Percentiles rank a stretch among this genome's conserved stretches.
Conservation (phyloP, 768 basidiomycete genomes). For the Calocera cornea region DNA sequence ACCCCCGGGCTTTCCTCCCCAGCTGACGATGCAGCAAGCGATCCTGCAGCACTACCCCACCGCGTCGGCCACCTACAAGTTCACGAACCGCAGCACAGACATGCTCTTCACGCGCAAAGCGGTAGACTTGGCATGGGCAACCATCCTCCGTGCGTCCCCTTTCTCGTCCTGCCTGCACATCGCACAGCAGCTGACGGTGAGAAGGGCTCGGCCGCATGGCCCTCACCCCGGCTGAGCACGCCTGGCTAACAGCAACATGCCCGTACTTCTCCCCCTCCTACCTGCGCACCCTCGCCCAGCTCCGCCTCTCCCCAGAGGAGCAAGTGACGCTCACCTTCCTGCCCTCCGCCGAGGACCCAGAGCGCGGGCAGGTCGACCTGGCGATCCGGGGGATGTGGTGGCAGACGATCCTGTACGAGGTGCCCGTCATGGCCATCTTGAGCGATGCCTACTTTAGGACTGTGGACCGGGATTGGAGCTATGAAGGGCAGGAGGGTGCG, state of each 20-base stretch:
- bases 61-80: constrained; percentile 55
- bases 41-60: constrained; percentile 65
- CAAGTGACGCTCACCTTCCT: constrained; percentile 56
- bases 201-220: constrained; percentile 55
- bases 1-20: neutral
- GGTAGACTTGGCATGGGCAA: constrained; percentile 43
- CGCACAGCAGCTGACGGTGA: neutral
- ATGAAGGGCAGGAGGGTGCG: constrained; percentile 67
- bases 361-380: constrained; percentile 54
- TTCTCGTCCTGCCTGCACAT: neutral
- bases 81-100: constrained; percentile 60
- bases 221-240: constrained; percentile 46
- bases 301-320: constrained; percentile 52
- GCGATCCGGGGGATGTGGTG: constrained; percentile 59
- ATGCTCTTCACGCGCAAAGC: constrained; percentile 54
- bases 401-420: constrained; percentile 89
- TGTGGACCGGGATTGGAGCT: constrained; percentile 67
- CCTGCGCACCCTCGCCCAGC: constrained; percentile 58
- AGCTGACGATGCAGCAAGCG: constrained; percentile 96
- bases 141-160: constrained; percentile 39
- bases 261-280: constrained; percentile 63
- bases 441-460: constrained; percentile 78
- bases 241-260: constrained; percentile 53
- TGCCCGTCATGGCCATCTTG: constrained; percentile 83
- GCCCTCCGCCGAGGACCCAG: constrained; percentile 36